Percentiles rank a stretch among this genome's conserved stretches.
Conservation (phyloP, 805 yeast species). For the Kodamaea kakaduensis region DNA sequence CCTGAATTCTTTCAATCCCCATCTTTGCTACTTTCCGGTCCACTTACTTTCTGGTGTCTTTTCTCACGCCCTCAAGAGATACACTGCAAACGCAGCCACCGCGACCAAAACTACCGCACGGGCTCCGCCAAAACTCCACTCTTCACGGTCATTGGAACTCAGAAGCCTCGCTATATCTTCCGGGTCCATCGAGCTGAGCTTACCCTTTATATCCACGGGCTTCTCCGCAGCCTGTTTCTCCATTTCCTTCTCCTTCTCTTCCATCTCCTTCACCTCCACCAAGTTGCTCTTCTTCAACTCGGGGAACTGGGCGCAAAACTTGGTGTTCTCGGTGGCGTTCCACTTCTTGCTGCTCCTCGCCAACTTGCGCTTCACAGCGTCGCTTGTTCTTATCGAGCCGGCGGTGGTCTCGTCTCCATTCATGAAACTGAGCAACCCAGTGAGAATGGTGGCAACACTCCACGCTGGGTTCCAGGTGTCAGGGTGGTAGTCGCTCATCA, state of each 20-base stretch:
- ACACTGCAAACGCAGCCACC: slow-evolving; percentile 8
- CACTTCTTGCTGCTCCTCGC: slow-evolving; percentile 61
- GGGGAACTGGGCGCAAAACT: slow-evolving; percentile 64
- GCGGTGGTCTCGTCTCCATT: slow-evolving; percentile 82
- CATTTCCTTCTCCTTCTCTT: slow-evolving; percentile 16
- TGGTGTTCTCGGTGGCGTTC: slow-evolving; percentile 51
- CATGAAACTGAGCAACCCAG: slow-evolving; percentile 88
- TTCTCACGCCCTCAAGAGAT: slow-evolving; percentile 4
- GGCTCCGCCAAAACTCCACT: slow-evolving; percentile 3
- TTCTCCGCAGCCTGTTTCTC: slow-evolving; percentile 6
- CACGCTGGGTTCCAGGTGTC: slow-evolving; percentile 96
- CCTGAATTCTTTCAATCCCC: too few species aligned
- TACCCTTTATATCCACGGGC: slow-evolving; percentile 25
- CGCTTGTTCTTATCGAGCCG: slow-evolving; percentile 71
- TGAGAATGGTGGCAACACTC: slow-evolving; percentile 85
- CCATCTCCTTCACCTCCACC: slow-evolving; percentile 20
- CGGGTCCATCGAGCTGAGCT: slow-evolving; percentile 49
- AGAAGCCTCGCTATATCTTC: slow-evolving; percentile 58
- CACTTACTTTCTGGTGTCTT: too few species aligned
- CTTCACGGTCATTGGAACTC: slow-evolving; percentile 4
- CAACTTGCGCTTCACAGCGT: slow-evolving; percentile 47
- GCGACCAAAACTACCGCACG: slow-evolving; percentile 9
- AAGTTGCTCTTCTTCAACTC: slow-evolving; percentile 52
- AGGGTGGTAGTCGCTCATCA: slow-evolving; percentile 95
- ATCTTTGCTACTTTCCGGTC: too few species aligned